Evolutionary conservation across 2,329 filamentous ascomycete species (phyloP).

Genomic region (Amesomyces nigricolor): DNA sequence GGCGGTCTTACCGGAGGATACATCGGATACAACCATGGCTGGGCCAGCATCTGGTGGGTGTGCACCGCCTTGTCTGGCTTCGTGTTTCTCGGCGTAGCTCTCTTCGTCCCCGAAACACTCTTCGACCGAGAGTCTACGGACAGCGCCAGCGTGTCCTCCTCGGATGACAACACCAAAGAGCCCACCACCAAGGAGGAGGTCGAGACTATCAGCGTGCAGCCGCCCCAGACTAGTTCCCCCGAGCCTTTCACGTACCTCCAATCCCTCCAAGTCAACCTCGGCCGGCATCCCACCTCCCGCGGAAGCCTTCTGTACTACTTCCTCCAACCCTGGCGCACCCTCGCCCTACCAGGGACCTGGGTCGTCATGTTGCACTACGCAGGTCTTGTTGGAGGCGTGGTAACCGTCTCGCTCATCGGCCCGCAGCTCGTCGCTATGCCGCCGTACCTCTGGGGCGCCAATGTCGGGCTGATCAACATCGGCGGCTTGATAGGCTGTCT

Average conservation of each 20-base stretch:
- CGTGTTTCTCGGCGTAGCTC: background rate
- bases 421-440: conserved; percentile 5
- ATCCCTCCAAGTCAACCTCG: background rate
- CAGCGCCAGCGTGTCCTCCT: background rate
- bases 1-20: conserved; percentile 4
- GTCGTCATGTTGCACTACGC: conserved; percentile 11
- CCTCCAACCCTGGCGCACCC: conserved; percentile 4
- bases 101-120: conserved; percentile 6
- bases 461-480: conserved; percentile 7
- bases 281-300: background rate
- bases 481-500: background rate
- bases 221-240: background rate
- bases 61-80: conserved; percentile 1
- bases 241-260: background rate
- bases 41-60: conserved; percentile 7
- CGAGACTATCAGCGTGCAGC: background rate
- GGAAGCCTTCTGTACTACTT: background rate
- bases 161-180: background rate
- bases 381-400: conserved; percentile 2
- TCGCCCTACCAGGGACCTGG: conserved; percentile 5
- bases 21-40: conserved; percentile 3
- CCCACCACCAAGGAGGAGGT: background rate
- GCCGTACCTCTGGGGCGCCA: conserved; percentile 7
- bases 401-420: conserved; percentile 7
- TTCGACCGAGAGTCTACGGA: background rate